These are phyloP conservation scores for Phyllosticta ampelicida DNA, from an alignment of 2,329 filamentous ascomycete species.

Conservation along the genomic window DNA sequence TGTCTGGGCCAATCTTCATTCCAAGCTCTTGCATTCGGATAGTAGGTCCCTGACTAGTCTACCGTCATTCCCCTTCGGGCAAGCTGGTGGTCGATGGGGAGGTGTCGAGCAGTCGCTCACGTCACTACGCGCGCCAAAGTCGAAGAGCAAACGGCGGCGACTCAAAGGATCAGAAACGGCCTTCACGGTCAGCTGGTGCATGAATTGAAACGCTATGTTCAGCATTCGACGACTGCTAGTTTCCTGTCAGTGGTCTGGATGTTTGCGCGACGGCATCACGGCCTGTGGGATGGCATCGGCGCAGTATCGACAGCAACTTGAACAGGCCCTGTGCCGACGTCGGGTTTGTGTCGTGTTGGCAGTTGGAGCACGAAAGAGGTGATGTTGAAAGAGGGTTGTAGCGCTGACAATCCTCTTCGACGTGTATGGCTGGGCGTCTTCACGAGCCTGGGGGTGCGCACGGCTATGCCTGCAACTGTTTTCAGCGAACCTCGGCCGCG, in stretches of 20 bases:
- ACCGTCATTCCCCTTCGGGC: too few relatives aligned
- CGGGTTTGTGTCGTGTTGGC: too few relatives aligned
- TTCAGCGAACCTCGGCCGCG: slow-evolving; percentile 8
- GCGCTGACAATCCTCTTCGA: slow-evolving; percentile 3
- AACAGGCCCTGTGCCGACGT: neutral
- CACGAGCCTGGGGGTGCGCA: neutral
- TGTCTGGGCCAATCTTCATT: neutral
- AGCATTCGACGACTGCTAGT: too few relatives aligned
- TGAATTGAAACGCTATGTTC: too few relatives aligned
- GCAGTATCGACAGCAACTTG: neutral
- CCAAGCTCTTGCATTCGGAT: neutral
- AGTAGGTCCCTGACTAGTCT: too few relatives aligned
- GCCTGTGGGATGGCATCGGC: neutral
- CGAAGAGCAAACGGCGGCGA: too few relatives aligned
- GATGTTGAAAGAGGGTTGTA: neutral
- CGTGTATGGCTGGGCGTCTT: slow-evolving; percentile 6
- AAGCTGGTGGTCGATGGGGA: too few relatives aligned
- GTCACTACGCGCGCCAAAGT: too few relatives aligned
- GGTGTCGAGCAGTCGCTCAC: too few relatives aligned
- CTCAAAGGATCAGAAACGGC: too few relatives aligned
- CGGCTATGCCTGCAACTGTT: slow-evolving; percentile 4
- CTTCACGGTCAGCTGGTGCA: too few relatives aligned
- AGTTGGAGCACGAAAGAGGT: neutral
- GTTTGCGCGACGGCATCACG: neutral
- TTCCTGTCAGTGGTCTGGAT: neutral